These are phyloP conservation scores for Plectranthus barbatus DNA, from an alignment of 257 asterid genomes.

Conservation along the genomic window DNA sequence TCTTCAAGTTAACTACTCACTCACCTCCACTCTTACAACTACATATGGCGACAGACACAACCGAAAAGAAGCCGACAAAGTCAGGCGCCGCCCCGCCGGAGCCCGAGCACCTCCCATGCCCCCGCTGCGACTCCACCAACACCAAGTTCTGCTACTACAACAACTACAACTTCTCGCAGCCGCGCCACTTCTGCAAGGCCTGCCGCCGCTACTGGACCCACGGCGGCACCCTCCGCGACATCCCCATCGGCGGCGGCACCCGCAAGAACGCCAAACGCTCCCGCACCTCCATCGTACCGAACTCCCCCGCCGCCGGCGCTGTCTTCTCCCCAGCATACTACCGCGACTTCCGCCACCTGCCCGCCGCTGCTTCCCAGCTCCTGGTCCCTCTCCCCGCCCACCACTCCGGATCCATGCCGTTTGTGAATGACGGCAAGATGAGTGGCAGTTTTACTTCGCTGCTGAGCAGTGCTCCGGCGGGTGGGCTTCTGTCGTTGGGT, in stretches of 20 bases:
- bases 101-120: conserved; percentile 85
- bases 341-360: conserved; percentile 46
- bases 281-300: conserved; percentile 25
- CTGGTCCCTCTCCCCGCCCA: conserved; percentile 34
- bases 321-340: background rate
- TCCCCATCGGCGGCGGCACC: conserved; percentile 88
- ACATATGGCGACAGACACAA: conserved; percentile 49
- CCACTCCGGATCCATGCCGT: conserved; percentile 17
- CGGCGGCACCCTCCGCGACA: conserved; percentile 91
- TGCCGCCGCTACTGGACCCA: conserved; percentile 99
- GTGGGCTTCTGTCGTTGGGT: conserved; percentile 51
- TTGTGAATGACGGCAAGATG: conserved; percentile 19
- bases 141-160: too few relatives aligned
- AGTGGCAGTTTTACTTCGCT: conserved; percentile 68
- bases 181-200: too few relatives aligned
- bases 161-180: too few relatives aligned
- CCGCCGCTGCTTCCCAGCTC: conserved; percentile 30
- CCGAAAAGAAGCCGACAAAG: conserved; percentile 32
- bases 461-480: conserved; percentile 42
- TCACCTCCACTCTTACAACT: conserved; percentile 3
- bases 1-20: background rate
- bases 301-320: background rate
- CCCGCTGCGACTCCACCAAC: conserved; percentile 95
- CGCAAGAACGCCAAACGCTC: conserved; percentile 86
- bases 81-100: conserved; percentile 43